A percentile compares a stretch with the other conserved stretches of the same genome.
phyloP scores from a whole-genome alignment of 148 eudicot genomes.

The Rhododendron mucronatum region DNA sequence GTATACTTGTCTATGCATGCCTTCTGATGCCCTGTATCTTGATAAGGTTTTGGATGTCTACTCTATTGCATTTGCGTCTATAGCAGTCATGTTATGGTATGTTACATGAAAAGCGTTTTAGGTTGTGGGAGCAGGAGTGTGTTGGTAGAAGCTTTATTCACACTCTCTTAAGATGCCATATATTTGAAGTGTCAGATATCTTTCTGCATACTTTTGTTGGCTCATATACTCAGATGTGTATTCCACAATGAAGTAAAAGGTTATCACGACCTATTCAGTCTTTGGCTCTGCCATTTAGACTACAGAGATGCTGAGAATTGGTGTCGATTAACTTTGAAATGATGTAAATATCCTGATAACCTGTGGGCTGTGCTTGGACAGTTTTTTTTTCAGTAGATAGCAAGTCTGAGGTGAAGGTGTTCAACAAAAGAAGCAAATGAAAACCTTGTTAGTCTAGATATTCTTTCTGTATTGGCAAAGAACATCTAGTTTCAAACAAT shows the following conservation, averaged over 20 bases:
- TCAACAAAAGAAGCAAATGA: background rate
- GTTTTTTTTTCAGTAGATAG: background rate
- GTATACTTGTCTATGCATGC: slow-evolving; percentile 3
- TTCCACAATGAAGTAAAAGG: background rate
- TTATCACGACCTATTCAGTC: background rate
- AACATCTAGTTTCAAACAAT: background rate
- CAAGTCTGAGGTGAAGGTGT: background rate
- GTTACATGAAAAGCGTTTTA: background rate
- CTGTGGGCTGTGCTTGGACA: background rate
- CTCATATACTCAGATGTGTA: background rate
- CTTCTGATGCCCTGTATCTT: background rate
- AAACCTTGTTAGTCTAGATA: background rate
- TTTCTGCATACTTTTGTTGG: background rate
- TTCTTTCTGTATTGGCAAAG: background rate
- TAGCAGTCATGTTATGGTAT: too few relatives aligned
- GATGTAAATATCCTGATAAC: background rate
- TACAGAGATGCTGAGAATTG: background rate
- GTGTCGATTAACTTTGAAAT: background rate
- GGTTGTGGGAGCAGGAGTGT: background rate
- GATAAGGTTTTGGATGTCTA: background rate
- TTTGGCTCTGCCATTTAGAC: background rate
- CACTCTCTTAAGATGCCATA: background rate
- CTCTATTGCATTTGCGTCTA: background rate
- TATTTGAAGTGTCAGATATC: background rate
- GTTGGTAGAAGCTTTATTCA: background rate